Evolutionary conservation across 2,329 filamentous ascomycete genomes (phyloP).

Genomic region (Stemphylium vesicarium): DNA sequence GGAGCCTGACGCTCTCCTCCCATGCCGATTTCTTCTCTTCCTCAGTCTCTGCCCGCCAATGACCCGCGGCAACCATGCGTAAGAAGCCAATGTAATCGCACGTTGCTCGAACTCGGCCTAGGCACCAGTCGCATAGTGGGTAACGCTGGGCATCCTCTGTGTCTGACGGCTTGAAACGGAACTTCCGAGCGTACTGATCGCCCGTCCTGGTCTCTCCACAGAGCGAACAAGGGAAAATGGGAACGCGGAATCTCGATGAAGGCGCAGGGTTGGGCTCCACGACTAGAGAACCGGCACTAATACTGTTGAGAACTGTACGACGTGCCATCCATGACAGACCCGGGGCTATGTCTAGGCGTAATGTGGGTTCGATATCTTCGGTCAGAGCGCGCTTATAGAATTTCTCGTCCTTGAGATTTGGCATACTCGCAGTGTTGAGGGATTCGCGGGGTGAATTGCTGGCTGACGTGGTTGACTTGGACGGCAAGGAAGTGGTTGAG

Average conservation of each 20-base stretch:
- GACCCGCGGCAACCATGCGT: constrained; percentile 88
- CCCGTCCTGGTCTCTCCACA: constrained; percentile 84
- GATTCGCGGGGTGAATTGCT: constrained; percentile 48
- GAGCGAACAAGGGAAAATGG: constrained; percentile 76
- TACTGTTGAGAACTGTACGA: constrained; percentile 79
- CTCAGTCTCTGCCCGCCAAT: constrained; percentile 82
- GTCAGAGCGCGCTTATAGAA: constrained; percentile 90
- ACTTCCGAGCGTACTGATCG: constrained; percentile 73
- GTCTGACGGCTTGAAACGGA: constrained; percentile 89
- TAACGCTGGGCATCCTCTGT: constrained; percentile 86
- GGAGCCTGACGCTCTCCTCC: constrained; percentile 89
- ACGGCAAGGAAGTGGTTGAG: constrained; percentile 59
- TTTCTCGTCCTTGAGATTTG: constrained; percentile 82
- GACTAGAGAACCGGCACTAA: constrained; percentile 83
- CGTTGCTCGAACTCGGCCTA: constrained; percentile 80
- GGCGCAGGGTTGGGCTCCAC: constrained; percentile 73
- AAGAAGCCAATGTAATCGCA: constrained; percentile 94
- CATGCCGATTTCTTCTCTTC: constrained; percentile 87
- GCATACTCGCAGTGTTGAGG: constrained; percentile 46
- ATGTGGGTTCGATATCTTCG: constrained; percentile 93
- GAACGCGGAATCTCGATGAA: constrained; percentile 60
- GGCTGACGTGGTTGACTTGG: constrained; percentile 51
- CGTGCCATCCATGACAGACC: constrained; percentile 93
- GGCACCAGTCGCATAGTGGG: constrained; percentile 86
- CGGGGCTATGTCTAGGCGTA: constrained; percentile 86